Base-by-base conservation (phyloP, 176 grass and related monocot species). In the Carex scoparia region DNA sequence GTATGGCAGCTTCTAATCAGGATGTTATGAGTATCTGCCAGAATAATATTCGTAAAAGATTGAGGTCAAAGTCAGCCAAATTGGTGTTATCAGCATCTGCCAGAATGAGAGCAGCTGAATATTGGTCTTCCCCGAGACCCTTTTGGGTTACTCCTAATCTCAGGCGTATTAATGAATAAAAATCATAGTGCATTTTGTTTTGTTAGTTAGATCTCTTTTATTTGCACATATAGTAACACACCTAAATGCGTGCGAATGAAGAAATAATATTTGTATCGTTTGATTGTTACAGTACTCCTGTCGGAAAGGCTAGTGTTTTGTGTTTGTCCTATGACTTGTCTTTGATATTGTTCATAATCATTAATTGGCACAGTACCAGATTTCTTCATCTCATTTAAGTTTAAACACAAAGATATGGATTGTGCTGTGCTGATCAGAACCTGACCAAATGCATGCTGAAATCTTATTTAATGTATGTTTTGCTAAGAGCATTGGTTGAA, bases 91-190 rank as follows among this genome's bases (percentile, higher is more conserved):
- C 35, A 42, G 18, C 42, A 32, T 69, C 35, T 69, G 18, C 67
- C 67, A 32, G 67, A 69, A 42, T 42, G 37, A 40, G 7, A 37
- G 5, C 40, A 74, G 3, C 16, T 48, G 2, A 7, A 11, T 15
- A 5, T 74, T 74, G 42, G 42, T 27, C 2, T 23, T 12, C 0
- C n/a, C 42, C 0, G 10, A 74, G n/a, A 74, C 16, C 42, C 3
- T 27, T 74, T 74, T 51, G 70, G 70, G 42, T 74, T 27, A 49
- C 42, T 51, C 70, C 70, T 51, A 74, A 48, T 74, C n/a, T 74
- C 70, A 74, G 18, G 18, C 70, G 42, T n/a, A 9, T 71, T 71
- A 1, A 6, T 74, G 15, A 42, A 74, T 51, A 13, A 74, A 28
- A 28, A 71, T 11, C 2, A 28, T 51, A 44, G 7, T 74, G 42